Conservation (phyloP, 225 moss, liverwort and hornwort genomes). For the Straminergon stramineum region DNA sequence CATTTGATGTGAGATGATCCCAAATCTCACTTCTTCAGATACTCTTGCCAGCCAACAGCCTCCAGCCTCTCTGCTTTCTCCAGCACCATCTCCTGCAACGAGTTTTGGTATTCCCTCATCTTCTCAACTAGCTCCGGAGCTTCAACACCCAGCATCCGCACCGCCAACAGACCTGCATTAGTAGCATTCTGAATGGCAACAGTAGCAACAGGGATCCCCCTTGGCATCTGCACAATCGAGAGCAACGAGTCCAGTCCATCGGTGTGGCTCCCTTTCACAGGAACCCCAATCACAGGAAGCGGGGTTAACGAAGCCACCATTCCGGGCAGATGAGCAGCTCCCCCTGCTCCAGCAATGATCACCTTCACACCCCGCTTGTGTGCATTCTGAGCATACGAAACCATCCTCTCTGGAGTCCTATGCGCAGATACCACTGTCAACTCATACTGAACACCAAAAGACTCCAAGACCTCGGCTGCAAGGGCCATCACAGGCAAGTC, state of each 20-base stretch:
- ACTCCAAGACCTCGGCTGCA: conserved; percentile 75
- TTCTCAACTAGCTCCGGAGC: conserved; percentile 35
- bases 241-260: conserved; percentile 89
- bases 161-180: conserved; percentile 83
- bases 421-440: conserved; percentile 91
- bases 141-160: conserved; percentile 70
- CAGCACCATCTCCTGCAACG: conserved; percentile 64
- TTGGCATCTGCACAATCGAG: conserved; percentile 92
- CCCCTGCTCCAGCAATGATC: conserved; percentile 93
- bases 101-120: conserved; percentile 65
- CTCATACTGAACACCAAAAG: conserved; percentile 59
- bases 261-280: conserved; percentile 83
- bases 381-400: conserved; percentile 68
- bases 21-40: conserved; percentile 19
- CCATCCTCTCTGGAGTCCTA: conserved; percentile 93
- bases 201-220: conserved; percentile 89
- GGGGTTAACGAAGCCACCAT: conserved; percentile 94
- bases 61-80: conserved; percentile 71
- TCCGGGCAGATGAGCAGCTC: conserved; percentile 86
- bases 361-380: conserved; percentile 75
- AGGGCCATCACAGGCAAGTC: conserved; percentile 88
- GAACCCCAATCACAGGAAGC: conserved; percentile 91
- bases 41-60: conserved; percentile 61
- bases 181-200: conserved; percentile 95
- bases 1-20: background rate